Base-by-base conservation (phyloP, 2,329 filamentous ascomycete genomes). In the Stemphylium beticola region DNA sequence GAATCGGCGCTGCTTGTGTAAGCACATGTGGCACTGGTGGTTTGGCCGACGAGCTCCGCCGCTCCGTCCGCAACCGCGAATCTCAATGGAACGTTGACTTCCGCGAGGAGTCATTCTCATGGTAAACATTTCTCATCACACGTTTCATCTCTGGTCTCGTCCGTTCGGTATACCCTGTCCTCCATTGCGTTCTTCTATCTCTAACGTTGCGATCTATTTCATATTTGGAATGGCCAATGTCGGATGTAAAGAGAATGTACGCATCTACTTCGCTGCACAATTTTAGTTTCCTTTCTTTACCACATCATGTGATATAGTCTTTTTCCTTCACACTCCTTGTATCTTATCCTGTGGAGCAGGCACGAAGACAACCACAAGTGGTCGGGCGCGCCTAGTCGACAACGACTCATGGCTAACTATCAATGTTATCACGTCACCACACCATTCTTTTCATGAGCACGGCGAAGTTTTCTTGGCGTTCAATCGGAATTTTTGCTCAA, bases 1-100 rank as follows among this genome's bases (percentile, higher is more conserved):
- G 95, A 73, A 80, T 91, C 49, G 95, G 95, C 8, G 92, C 93
- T 44, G 96, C 97, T 86, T 90, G 86, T 18, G 92, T 98, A 39
- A 89, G 87, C 14, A 89, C 92, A 2, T 93, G 90, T 67, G 90
- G 90, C 12, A 88, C 88, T 4, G 90, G 90, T 47, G 82, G 84
- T 10, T 78, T 93, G 47, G 88, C 87, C 58, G 90, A 93, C 66
- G 89, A 92, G 75, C 88, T 93, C 36, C 81, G 90, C 48, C 79
- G 81, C 48, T 87, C 87, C 11, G 87, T 90, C 40, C 82, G 90
- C 55, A 81, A 80, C 46, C 82, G 86, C 63, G 86, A 90, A 72
- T 81, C 86, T 60, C 76, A 81, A 41, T 86, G 85, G 60, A 85
- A 85, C 55, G 86, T 93, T 49, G 90, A 93, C 69, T 92, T 93